These are phyloP conservation scores for Arabidopsis arenosa DNA, from an alignment of 345 rosid genomes.

Conservation along the genomic window DNA sequence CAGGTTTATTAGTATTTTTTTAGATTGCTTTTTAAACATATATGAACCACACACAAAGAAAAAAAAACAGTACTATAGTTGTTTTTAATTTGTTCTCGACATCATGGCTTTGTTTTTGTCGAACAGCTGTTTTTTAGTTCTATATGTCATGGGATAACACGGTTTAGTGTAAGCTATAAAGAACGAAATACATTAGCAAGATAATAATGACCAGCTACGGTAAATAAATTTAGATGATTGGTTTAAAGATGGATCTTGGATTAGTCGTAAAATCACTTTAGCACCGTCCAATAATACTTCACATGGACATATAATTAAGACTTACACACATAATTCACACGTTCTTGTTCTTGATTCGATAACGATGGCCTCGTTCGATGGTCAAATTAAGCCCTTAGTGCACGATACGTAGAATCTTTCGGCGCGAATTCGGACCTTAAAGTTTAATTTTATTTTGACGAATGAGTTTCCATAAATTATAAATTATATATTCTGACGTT, in stretches of 20 bases:
- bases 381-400: background rate
- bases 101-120: background rate
- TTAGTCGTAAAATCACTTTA: background rate
- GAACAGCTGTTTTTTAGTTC: background rate
- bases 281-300: slow-evolving; percentile 9
- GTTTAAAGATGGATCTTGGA: background rate
- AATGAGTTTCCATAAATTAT: too few species aligned
- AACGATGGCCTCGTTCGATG: background rate
- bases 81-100: background rate
- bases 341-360: background rate
- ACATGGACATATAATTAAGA: slow-evolving; percentile 6
- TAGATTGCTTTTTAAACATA: too few species aligned
- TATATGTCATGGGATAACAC: background rate
- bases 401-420: background rate
- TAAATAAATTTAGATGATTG: background rate
- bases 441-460: background rate
- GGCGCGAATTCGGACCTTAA: background rate
- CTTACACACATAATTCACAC: background rate
- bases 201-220: background rate
- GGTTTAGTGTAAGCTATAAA: background rate
- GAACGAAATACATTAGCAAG: background rate
- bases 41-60: too few species aligned
- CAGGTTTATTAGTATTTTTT: too few species aligned
- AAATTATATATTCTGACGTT: too few species aligned
- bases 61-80: background rate